phyloP scores from a whole-genome alignment of 2,329 filamentous ascomycete species.

The Acrodontium crateriforme region DNA sequence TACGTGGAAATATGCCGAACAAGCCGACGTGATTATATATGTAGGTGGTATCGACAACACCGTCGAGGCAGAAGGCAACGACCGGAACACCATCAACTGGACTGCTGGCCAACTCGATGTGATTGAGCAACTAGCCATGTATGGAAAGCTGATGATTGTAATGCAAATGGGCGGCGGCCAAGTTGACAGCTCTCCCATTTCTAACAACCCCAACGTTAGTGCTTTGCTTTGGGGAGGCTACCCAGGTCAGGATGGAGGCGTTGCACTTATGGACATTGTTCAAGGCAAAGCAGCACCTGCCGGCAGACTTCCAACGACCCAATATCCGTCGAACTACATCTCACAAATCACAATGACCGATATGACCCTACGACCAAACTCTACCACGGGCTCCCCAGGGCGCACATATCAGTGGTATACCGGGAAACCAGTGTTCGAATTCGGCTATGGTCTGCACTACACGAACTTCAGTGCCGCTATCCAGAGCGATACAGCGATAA shows the following conservation, averaged over 20 bases:
- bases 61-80: slow-evolving; percentile 28
- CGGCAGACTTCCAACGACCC: slow-evolving; percentile 25
- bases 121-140: slow-evolving; percentile 22
- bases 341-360: slow-evolving; percentile 8
- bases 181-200: slow-evolving; percentile 28
- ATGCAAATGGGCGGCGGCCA: slow-evolving; percentile 27
- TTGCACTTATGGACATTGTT: slow-evolving; percentile 29
- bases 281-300: slow-evolving; percentile 28
- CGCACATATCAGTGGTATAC: slow-evolving; percentile 33
- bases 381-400: slow-evolving; percentile 24
- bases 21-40: slow-evolving; percentile 11
- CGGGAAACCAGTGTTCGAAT: slow-evolving; percentile 26
- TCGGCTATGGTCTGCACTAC: slow-evolving; percentile 32
- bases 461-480: slow-evolving; percentile 23
- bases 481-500: too few species aligned
- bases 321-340: slow-evolving; percentile 28
- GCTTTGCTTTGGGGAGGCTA: slow-evolving; percentile 32
- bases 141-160: slow-evolving; percentile 28
- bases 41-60: slow-evolving; percentile 22
- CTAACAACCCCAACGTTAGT: slow-evolving; percentile 26
- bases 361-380: slow-evolving; percentile 24
- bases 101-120: slow-evolving; percentile 29
- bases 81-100: slow-evolving; percentile 30
- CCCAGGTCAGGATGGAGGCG: slow-evolving; percentile 30
- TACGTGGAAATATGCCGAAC: slow-evolving; percentile 8